Percentiles rank a stretch among this genome's conserved stretches.
Conservation (phyloP, 2,329 filamentous ascomycete genomes). For the Graphiopsis chlorocephala region DNA sequence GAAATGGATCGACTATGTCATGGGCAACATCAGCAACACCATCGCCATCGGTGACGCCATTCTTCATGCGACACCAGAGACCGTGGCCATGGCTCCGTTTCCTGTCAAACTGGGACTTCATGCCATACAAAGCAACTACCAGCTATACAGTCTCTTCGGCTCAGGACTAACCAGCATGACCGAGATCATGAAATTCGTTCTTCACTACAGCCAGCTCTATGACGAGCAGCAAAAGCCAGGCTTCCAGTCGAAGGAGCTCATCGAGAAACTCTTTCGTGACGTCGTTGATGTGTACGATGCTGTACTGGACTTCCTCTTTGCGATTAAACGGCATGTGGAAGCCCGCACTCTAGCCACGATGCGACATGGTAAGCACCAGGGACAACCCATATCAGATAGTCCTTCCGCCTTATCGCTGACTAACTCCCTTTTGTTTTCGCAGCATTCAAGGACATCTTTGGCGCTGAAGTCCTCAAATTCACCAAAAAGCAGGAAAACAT, state of each 20-base stretch:
- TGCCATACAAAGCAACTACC: conserved; percentile 24
- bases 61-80: conserved; percentile 23
- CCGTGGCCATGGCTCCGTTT: conserved; percentile 23
- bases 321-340: conserved; percentile 19
- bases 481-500: conserved; percentile 19
- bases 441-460: conserved; percentile 21
- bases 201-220: conserved; percentile 22
- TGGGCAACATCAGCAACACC: conserved; percentile 22
- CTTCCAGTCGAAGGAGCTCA: conserved; percentile 19
- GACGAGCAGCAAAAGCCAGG: conserved; percentile 19
- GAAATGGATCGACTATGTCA: conserved; percentile 18
- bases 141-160: conserved; percentile 22
- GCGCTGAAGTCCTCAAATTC: conserved; percentile 19
- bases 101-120: conserved; percentile 20
- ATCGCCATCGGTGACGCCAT: conserved; percentile 20
- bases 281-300: conserved; percentile 20
- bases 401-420: too few relatives aligned
- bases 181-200: conserved; percentile 23
- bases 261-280: conserved; percentile 18
- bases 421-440: too few relatives aligned
- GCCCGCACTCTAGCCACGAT: conserved; percentile 16
- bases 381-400: too few relatives aligned
- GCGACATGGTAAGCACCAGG: conserved; percentile 13
- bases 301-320: conserved; percentile 22
- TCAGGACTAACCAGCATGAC: conserved; percentile 20